phyloP scores from a whole-genome alignment of 352 stramenopile species.

The Phytophthora idaei region DNA sequence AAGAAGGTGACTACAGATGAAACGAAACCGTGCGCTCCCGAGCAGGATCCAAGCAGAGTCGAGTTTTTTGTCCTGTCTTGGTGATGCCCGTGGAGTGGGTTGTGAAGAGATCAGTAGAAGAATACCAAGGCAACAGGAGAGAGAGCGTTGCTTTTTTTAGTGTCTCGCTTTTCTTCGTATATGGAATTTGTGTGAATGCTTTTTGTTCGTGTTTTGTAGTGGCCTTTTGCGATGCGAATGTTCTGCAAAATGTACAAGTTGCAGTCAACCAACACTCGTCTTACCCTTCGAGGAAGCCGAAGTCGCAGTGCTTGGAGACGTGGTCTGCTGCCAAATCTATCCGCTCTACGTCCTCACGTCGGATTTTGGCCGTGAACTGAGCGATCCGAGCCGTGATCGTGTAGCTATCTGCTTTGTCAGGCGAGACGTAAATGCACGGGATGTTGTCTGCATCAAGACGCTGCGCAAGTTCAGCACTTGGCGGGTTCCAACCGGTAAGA shows the following conservation, averaged over 20 bases:
- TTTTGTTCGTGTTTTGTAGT: slow-evolving; percentile 12
- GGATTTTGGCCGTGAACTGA: slow-evolving; percentile 85
- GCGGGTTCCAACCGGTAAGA: slow-evolving; percentile 83
- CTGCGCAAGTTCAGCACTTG: slow-evolving; percentile 64
- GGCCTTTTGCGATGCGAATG: not conserved
- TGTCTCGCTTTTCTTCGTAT: slow-evolving; percentile 21
- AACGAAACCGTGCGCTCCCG: slow-evolving; percentile 8
- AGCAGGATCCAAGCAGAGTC: not conserved
- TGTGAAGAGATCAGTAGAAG: slow-evolving; percentile 33
- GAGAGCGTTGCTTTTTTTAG: slow-evolving; percentile 24
- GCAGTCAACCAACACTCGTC: not conserved
- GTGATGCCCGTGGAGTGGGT: slow-evolving; percentile 5
- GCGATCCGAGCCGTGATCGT: slow-evolving; percentile 81
- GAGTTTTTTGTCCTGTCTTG: slow-evolving; percentile 2
- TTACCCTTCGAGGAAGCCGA: slow-evolving; percentile 67
- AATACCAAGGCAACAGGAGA: slow-evolving; percentile 29
- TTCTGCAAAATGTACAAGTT: slow-evolving; percentile 17
- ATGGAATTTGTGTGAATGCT: slow-evolving; percentile 16
- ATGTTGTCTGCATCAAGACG: slow-evolving; percentile 85
- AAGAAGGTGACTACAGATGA: slow-evolving; percentile 21
- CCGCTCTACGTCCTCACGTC: slow-evolving; percentile 71
- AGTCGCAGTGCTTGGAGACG: slow-evolving; percentile 84
- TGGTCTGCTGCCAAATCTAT: slow-evolving; percentile 83
- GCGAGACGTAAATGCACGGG: slow-evolving; percentile 88
- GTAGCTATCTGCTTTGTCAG: slow-evolving; percentile 87